Evolutionary conservation across 1,284 basidiomycete genomes (phyloP), one percentile per base, ranked within the genome.

Genomic region (Melampsora occidentalis): DNA sequence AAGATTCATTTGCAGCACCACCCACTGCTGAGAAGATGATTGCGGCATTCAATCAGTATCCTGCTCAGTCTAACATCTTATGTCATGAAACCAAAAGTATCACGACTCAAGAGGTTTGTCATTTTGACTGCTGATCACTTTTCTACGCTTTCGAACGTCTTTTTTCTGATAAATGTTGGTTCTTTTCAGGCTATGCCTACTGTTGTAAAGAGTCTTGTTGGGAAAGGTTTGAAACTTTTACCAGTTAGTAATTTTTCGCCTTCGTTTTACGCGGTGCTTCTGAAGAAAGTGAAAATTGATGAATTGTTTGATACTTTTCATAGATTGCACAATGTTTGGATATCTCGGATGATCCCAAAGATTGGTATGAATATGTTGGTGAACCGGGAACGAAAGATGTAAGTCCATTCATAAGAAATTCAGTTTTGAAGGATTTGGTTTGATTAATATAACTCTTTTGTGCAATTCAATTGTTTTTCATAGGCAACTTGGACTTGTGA

Each of bases 331-430:
- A 65, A 31, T 72, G 70, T 63, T 65, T 72, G 25, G 31, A 65
- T 25, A 33, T 73, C 22, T 33, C 62, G 0, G 35, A 46, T 5
- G 35, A 66, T 31, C 35, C 63, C 7, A 72, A 65, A 18, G 64
- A 73, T 42, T 73, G 71, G 71, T 67, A 73, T 39, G 39, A 57
- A 35, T 12, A 20, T 28, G 71, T 73, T 59, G 28, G 51, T 39
- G 10, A 28, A 28, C 71, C 71, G 14, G 28, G 46, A 16, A 49
- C 25, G 22, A 28, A 33, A 22, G 71, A 73, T 61, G 71, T 73
- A 42, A 67, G 71, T 42, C n/a, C 39, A 42, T 57, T 57, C 10
- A n/a, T 57, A 2, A n/a, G 5, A 22, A 14, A n/a, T 57, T 57
- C 14, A 5, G 2, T 57, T n/a, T 57, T 1, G 6, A 57, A 16